Evolutionary conservation across 2,329 filamentous ascomycete species (phyloP).

Genomic region (Xylaria sp.): DNA sequence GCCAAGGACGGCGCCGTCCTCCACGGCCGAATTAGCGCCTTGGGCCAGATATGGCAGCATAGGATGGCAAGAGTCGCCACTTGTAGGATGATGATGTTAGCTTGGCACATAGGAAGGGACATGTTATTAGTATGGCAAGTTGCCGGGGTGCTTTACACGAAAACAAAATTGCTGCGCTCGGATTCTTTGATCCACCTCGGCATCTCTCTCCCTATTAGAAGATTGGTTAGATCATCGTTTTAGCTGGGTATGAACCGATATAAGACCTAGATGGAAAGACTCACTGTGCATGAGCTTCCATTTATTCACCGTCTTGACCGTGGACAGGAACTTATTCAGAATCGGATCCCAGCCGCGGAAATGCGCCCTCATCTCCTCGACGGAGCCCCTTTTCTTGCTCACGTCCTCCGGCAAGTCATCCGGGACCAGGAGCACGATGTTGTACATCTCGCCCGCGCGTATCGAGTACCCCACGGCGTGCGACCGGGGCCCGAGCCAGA

Average conservation of each 20-base stretch:
- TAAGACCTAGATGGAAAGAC: slow-evolving; percentile 20
- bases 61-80: slow-evolving; percentile 64
- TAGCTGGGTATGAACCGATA: neutral
- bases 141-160: slow-evolving; percentile 45
- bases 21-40: slow-evolving; percentile 68
- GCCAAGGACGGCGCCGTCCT: slow-evolving; percentile 69
- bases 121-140: neutral
- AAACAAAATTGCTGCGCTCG: slow-evolving; percentile 47
- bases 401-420: slow-evolving; percentile 62
- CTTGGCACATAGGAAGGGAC: slow-evolving; percentile 30
- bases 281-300: slow-evolving; percentile 66
- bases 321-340: slow-evolving; percentile 44
- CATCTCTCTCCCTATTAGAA: slow-evolving; percentile 47
- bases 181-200: slow-evolving; percentile 55
- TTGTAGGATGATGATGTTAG: slow-evolving; percentile 17
- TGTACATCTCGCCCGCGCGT: slow-evolving; percentile 61
- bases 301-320: slow-evolving; percentile 64
- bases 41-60: slow-evolving; percentile 67
- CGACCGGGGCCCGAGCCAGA: slow-evolving; percentile 65
- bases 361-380: slow-evolving; percentile 62
- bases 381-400: slow-evolving; percentile 52
- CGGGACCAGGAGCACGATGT: slow-evolving; percentile 67
- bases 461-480: slow-evolving; percentile 68
- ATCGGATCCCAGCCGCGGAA: slow-evolving; percentile 69
- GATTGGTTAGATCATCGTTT: slow-evolving; percentile 3